phyloP scores from a whole-genome alignment of 257 asterid genomes.

The Verbascum thapsus region DNA sequence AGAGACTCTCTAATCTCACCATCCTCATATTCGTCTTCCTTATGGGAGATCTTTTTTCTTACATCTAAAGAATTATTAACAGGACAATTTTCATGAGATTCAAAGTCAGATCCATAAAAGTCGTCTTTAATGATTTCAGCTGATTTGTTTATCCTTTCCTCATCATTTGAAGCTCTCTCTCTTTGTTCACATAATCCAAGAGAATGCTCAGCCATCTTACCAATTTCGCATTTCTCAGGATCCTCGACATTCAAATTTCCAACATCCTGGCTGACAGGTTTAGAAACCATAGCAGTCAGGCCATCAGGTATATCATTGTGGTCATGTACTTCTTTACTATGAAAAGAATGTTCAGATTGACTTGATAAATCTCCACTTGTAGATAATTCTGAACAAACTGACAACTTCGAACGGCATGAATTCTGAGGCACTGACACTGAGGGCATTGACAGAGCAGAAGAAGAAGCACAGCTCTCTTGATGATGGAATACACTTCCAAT shows the following conservation, averaged over 20 bases:
- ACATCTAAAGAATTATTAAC: slow-evolving; percentile 25
- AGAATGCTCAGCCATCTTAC: slow-evolving; percentile 35
- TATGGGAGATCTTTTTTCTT: slow-evolving; percentile 31
- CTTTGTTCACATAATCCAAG: slow-evolving; percentile 33
- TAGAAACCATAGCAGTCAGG: slow-evolving; percentile 30
- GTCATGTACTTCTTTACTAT: slow-evolving; percentile 38
- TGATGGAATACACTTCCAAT: slow-evolving; percentile 46
- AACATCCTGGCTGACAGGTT: slow-evolving; percentile 31
- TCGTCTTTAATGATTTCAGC: slow-evolving; percentile 54
- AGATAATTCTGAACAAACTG: slow-evolving; percentile 54
- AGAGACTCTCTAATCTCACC: slow-evolving; percentile 79
- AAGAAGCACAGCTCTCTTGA: slow-evolving; percentile 62
- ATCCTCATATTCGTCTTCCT: slow-evolving; percentile 79
- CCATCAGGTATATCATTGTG: slow-evolving; percentile 33
- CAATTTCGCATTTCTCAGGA: slow-evolving; percentile 31
- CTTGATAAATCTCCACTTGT: slow-evolving; percentile 40
- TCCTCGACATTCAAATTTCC: slow-evolving; percentile 37
- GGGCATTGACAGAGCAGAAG: slow-evolving; percentile 53
- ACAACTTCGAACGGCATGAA: slow-evolving; percentile 38
- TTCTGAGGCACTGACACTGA: slow-evolving; percentile 52
- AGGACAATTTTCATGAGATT: slow-evolving; percentile 52
- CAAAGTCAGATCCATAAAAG: slow-evolving; percentile 55
- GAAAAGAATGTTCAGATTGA: slow-evolving; percentile 54
- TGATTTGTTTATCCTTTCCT: slow-evolving; percentile 47
- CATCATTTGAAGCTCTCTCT: slow-evolving; percentile 50